A percentile compares a stretch with the other conserved stretches of the same genome.
These are phyloP conservation scores for Silene latifolia DNA, from an alignment of 148 eudicot species.

Conservation along the genomic window DNA sequence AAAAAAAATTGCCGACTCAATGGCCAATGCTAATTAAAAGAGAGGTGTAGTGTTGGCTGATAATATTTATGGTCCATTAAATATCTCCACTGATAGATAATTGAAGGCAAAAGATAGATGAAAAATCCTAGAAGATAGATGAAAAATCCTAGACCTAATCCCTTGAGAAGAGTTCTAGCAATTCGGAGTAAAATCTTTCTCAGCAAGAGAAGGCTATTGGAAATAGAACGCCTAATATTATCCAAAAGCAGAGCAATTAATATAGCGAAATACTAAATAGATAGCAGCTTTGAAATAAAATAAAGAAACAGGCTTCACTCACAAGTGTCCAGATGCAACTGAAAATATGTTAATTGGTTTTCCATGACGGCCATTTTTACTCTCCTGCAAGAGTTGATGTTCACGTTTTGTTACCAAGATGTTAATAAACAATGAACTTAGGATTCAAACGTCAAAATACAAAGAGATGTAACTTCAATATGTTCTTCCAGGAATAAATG, in stretches of 20 bases:
- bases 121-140: no score
- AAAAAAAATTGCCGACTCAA: not conserved
- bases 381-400: constrained; percentile 41
- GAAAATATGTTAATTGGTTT: constrained; percentile 85
- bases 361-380: constrained; percentile 57
- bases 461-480: not conserved
- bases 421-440: constrained; percentile 1
- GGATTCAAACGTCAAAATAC: not conserved
- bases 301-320: constrained; percentile 30
- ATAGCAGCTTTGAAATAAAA: constrained; percentile 9
- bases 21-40: not conserved
- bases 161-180: not conserved
- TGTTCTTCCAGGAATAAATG: not conserved
- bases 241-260: not conserved
- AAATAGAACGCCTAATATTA: not conserved
- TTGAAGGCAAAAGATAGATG: not conserved
- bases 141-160: not conserved
- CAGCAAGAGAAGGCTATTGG: not conserved
- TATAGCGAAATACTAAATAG: no score
- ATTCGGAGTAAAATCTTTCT: not conserved
- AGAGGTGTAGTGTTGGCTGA: not conserved
- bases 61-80: not conserved
- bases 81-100: not conserved
- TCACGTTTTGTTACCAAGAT: constrained; percentile 3
- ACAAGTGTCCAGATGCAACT: constrained; percentile 97